Percentiles rank a stretch among this genome's conserved stretches.
Evolutionary conservation across 495 filamentous ascomycete genomes (phyloP).

Genomic region (Penicillium turbatum): DNA sequence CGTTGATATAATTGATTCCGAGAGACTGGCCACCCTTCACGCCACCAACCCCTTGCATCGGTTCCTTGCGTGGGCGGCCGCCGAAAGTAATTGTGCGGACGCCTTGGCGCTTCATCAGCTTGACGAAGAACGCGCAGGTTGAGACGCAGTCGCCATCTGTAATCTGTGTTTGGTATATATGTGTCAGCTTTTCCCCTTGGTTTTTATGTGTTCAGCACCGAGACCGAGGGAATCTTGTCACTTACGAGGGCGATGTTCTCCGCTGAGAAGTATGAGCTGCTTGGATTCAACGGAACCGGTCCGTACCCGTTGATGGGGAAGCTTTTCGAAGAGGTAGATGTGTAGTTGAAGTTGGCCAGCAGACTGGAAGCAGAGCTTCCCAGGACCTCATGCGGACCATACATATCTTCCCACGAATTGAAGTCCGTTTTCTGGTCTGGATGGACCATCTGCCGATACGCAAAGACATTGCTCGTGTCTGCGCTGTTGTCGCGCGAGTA

Average conservation of each 20-base stretch:
- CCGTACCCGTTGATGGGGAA: conserved; percentile 41
- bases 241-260: conserved; percentile 48
- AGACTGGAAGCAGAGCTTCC: conserved; percentile 44
- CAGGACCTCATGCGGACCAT: conserved; percentile 40
- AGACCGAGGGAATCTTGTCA: not conserved
- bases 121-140: conserved; percentile 57
- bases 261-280: conserved; percentile 39
- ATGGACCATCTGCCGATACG: conserved; percentile 17
- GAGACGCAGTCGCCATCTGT: conserved; percentile 62
- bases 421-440: conserved; percentile 37
- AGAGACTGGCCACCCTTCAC: conserved; percentile 49
- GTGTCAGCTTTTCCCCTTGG: conserved; percentile 1
- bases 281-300: conserved; percentile 22
- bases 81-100: conserved; percentile 60
- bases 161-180: conserved; percentile 14
- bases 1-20: conserved; percentile 24
- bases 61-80: conserved; percentile 50
- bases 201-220: not conserved
- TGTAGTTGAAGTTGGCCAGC: conserved; percentile 48
- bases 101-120: conserved; percentile 51
- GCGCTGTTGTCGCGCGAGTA: conserved; percentile 13
- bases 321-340: conserved; percentile 30
- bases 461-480: conserved; percentile 19
- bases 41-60: conserved; percentile 61
- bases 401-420: conserved; percentile 51